Evolutionary conservation across 108 stramenopile species (phyloP), one percentile per base, ranked within the genome.

Genomic region (Asterionellopsis glacialis): DNA sequence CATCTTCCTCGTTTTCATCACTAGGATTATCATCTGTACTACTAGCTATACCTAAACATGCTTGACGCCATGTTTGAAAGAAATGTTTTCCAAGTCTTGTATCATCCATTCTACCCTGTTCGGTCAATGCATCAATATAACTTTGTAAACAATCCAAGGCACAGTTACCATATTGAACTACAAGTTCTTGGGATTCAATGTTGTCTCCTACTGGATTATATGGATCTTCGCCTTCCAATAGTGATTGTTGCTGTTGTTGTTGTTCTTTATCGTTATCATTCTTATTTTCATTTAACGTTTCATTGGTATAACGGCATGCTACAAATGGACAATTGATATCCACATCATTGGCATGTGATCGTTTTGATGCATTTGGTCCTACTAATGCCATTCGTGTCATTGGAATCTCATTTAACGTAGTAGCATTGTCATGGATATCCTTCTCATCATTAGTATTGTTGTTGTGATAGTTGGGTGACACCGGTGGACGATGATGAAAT

Each of bases 31-130:
- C 19, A 0, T 5, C 23, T 24, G 11, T 3, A 19, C 3, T 10
- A 10, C 48, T 57, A 25, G 45, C 41, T 15, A 61, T 72, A 33
- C 33, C 33, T 7, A 33, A 33, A 33, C 33, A 33, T 5, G 33
- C 33, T 33, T 33, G 33, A 33, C 33, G 33, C 79, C 81, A 85
- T 60, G 87, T 85, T 41, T 70, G 63, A 73, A 84, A 90, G 54
- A 85, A 90, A 25, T 77, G 79, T 0, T 70, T 41, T 13, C 89
- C 89, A 41, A 90, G 41, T 39, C 83, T 59, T 49, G 45, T 43
- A 70, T 90, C 89, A 47, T 85, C 84, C 73, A 87, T 82, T 27
- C 89, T 56, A 14, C 85, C 85, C n/a, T 83, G 61, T 67, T 90
- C 89, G 1, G 87, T 82, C 23, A 90, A 58, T 0, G 82, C 72